Evolutionary conservation across 2,329 filamentous ascomycete genomes (phyloP).

Genomic region (Exophiala calicioides): DNA sequence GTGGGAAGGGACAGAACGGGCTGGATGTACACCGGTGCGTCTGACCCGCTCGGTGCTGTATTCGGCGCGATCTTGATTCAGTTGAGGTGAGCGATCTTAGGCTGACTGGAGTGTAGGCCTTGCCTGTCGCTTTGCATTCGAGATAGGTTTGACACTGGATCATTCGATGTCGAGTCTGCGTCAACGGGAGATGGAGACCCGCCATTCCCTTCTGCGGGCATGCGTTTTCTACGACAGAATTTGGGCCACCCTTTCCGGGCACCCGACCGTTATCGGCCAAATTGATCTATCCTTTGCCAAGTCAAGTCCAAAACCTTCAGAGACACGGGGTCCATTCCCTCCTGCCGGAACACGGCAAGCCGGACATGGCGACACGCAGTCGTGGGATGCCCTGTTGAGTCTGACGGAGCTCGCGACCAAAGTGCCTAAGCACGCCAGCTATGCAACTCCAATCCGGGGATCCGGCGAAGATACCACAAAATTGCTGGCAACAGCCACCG

Average conservation of each 20-base stretch:
- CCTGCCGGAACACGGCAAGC: background rate
- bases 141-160: background rate
- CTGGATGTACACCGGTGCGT: conserved; percentile 2
- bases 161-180: background rate
- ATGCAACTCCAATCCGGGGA: background rate
- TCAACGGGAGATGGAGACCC: background rate
- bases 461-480: background rate
- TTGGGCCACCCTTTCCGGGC: background rate
- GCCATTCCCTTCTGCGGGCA: background rate
- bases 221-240: conserved; percentile 4
- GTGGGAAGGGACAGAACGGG: background rate
- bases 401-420: background rate
- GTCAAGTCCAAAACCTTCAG: background rate
- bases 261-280: background rate
- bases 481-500: background rate
- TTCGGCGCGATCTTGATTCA: too few relatives aligned
- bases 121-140: background rate
- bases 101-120: too few relatives aligned
- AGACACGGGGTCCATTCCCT: background rate
- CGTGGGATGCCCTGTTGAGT: background rate
- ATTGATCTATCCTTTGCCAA: background rate
- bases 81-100: too few relatives aligned
- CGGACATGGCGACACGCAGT: background rate
- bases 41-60: too few relatives aligned
- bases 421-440: background rate